phyloP scores from a whole-genome alignment of 352 stramenopile genomes.

The Pythium dissotocum region DNA sequence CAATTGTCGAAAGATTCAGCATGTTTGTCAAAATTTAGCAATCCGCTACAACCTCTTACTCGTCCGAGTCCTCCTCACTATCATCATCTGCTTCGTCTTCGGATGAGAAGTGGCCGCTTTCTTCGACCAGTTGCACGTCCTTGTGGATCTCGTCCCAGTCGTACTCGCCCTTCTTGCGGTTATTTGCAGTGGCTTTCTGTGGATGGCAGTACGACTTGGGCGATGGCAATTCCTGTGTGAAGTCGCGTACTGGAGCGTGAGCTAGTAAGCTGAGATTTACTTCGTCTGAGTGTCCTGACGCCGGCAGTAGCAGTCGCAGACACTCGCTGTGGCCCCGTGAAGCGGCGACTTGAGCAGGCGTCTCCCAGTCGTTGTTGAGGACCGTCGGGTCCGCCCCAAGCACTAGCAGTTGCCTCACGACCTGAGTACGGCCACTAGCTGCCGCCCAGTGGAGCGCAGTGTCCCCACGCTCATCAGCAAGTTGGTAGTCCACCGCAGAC shows the following conservation, averaged over 20 bases:
- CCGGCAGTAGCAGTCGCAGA: conserved; percentile 38
- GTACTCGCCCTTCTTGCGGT: not conserved
- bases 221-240: conserved; percentile 14
- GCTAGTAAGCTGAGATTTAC: not conserved
- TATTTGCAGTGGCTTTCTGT: not conserved
- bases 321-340: conserved; percentile 49
- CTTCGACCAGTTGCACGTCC: conserved; percentile 72
- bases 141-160: conserved; percentile 74
- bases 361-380: conserved; percentile 65
- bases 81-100: conserved; percentile 48
- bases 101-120: conserved; percentile 69
- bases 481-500: conserved; percentile 36
- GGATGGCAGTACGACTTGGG: conserved; percentile 33
- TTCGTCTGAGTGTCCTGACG: not conserved
- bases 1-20: conserved; percentile 1
- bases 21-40: not conserved
- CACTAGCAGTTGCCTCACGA: conserved; percentile 42
- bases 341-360: conserved; percentile 48
- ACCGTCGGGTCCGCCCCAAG: conserved; percentile 47
- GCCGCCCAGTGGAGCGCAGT: conserved; percentile 71
- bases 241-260: not conserved
- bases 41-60: not conserved
- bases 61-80: conserved; percentile 8
- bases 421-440: conserved; percentile 40
- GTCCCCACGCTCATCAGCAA: conserved; percentile 61